phyloP scores from a whole-genome alignment of 2,329 filamentous ascomycete species.

The Davidsoniella eucalypti region DNA sequence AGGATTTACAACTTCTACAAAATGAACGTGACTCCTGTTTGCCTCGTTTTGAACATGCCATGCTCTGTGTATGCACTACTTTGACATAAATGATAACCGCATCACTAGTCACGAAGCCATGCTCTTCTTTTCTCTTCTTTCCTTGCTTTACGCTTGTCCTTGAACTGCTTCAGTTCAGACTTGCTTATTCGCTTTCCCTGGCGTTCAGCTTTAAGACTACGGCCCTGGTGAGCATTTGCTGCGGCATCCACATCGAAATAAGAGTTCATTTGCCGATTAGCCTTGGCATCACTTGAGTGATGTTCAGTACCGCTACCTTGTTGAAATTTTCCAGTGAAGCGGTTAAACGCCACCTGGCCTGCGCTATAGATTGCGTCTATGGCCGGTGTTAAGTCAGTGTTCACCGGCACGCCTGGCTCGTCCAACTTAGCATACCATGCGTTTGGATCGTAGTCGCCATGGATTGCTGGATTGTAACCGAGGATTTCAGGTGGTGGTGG shows the following conservation, averaged over 20 bases:
- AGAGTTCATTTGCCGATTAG: conserved; percentile 72
- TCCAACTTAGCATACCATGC: conserved; percentile 70
- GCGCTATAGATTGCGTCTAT: conserved; percentile 19
- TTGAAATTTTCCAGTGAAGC: conserved; percentile 78
- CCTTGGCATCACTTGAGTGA: conserved; percentile 78
- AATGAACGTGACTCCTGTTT: no score
- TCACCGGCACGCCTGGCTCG: conserved; percentile 18
- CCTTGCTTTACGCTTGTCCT: conserved; percentile 71
- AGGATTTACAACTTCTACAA: no score
- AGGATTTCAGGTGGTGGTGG: conserved; percentile 16
- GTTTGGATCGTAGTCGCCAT: conserved; percentile 89
- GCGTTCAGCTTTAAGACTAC: conserved; percentile 81
- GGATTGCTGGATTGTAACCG: conserved; percentile 90
- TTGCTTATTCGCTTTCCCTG: conserved; percentile 70
- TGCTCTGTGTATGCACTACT: no score
- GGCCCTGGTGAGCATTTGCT: conserved; percentile 77
- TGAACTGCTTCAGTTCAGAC: conserved; percentile 77
- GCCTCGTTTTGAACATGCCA: no score
- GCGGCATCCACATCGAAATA: conserved; percentile 94
- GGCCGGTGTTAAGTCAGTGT: conserved; percentile 20
- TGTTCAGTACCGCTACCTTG: conserved; percentile 51
- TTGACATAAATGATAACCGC: neutral
- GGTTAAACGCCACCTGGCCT: conserved; percentile 62
- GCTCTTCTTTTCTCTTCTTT: conserved; percentile 91
- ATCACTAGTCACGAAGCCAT: conserved; percentile 41